Evolutionary conservation across 108 stramenopile species (phyloP).

Genomic region (Cylindrotheca fusiformis): DNA sequence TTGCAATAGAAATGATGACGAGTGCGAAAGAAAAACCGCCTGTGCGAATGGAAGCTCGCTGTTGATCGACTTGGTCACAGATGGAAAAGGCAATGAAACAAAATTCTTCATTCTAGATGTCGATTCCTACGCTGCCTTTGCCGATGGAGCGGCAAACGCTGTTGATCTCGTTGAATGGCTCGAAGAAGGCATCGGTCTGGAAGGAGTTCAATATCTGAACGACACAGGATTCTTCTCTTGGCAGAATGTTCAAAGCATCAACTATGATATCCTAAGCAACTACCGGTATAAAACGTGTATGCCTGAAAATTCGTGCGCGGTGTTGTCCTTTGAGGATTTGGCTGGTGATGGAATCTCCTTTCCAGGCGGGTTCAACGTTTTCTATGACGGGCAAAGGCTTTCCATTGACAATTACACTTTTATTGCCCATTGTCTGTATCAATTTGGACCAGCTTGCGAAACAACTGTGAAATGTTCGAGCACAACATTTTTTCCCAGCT

Average conservation of each 20-base stretch:
- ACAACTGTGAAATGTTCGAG: neutral
- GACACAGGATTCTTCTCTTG: neutral
- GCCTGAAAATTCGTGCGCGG: neutral
- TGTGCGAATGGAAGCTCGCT: neutral
- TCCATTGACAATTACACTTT: no score
- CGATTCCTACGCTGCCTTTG: neutral
- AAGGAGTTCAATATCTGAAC: neutral
- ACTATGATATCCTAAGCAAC: neutral
- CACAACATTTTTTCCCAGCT: neutral
- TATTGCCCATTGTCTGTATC: no score
- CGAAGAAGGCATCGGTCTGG: neutral
- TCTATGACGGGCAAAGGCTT: neutral
- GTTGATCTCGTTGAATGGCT: neutral
- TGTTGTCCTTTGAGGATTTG: neutral
- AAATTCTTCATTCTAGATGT: neutral
- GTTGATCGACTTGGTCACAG: neutral
- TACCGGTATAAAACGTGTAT: neutral
- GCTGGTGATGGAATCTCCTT: neutral
- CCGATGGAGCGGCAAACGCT: neutral
- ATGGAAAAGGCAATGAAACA: neutral
- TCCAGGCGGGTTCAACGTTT: neutral
- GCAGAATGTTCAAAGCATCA: neutral
- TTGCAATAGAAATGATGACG: neutral
- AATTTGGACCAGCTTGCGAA: no score
- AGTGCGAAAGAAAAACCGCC: neutral